These are phyloP conservation scores for Jimgerdemannia flammicorona DNA, from an alignment of 192 early-diverging fungal genomes.

Conservation along the genomic window DNA sequence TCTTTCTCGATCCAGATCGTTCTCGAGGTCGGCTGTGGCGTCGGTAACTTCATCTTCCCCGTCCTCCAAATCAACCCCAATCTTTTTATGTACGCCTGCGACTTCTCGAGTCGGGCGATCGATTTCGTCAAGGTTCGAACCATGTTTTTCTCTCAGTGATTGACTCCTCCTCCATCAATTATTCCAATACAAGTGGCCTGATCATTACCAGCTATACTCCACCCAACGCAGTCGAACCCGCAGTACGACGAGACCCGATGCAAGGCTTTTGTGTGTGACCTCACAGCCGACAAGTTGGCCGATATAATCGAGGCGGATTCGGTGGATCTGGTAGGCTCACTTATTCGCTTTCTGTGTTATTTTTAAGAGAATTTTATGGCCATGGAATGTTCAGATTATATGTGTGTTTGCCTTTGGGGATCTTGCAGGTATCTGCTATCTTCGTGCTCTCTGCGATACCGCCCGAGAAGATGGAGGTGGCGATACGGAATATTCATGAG, in stretches of 20 bases:
- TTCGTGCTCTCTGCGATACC: slow-evolving; percentile 97
- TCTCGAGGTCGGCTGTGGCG: slow-evolving; percentile 96
- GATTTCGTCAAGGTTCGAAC: slow-evolving; percentile 76
- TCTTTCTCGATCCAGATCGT: slow-evolving; percentile 17
- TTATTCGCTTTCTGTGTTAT: neutral
- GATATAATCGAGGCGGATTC: slow-evolving; percentile 71
- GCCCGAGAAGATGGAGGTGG: slow-evolving; percentile 74
- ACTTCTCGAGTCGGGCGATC: slow-evolving; percentile 89
- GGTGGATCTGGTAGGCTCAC: slow-evolving; percentile 69
- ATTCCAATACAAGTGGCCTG: neutral
- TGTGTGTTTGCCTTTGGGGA: too few relatives aligned
- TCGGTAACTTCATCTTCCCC: slow-evolving; percentile 96
- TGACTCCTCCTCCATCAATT: neutral
- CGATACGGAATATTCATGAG: slow-evolving; percentile 76
- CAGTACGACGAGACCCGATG: slow-evolving; percentile 71
- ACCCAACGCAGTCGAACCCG: slow-evolving; percentile 41
- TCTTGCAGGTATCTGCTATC: slow-evolving; percentile 49
- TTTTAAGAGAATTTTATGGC: too few relatives aligned
- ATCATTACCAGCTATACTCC: neutral
- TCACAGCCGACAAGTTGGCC: slow-evolving; percentile 69
- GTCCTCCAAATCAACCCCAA: slow-evolving; percentile 75
- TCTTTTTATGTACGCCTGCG: slow-evolving; percentile 89
- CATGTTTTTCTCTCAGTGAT: neutral
- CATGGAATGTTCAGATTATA: too few relatives aligned
- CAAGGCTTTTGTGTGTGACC: slow-evolving; percentile 93